Conservation (phyloP, 2,329 filamentous ascomycete species). For the Trichoderma sp. region DNA sequence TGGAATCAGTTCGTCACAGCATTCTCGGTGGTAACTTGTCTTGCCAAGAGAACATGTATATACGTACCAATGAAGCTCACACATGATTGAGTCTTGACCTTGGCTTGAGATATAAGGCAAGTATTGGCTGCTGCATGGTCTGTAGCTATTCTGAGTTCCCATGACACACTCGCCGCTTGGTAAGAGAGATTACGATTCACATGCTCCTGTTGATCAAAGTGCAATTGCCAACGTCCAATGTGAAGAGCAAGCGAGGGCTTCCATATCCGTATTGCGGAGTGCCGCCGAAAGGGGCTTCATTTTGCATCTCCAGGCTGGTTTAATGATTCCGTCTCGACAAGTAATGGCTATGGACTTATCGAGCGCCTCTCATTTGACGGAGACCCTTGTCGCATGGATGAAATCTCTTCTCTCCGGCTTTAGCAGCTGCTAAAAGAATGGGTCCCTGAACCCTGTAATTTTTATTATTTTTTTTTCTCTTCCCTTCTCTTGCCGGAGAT, state of each 20-base stretch:
- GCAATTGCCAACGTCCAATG: background rate
- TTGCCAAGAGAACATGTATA: background rate
- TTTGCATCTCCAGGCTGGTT: background rate
- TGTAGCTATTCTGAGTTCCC: background rate
- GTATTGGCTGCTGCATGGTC: background rate
- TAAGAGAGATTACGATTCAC: background rate
- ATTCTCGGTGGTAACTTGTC: background rate
- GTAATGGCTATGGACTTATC: constrained; percentile 10
- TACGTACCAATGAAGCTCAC: background rate
- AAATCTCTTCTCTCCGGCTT: constrained; percentile 17
- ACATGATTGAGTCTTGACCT: background rate
- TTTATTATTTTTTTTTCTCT: background rate
- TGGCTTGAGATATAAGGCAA: background rate
- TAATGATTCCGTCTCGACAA: background rate
- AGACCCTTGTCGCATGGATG: constrained; percentile 20
- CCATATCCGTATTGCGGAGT: background rate
- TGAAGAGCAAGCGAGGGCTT: background rate
- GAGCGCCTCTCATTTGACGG: constrained; percentile 21
- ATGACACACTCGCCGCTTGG: background rate
- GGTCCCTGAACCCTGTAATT: constrained; percentile 15
- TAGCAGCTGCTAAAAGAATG: constrained; percentile 24
- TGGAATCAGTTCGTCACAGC: background rate
- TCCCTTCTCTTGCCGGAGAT: constrained; percentile 16
- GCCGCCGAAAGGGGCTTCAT: background rate
- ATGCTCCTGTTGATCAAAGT: background rate